Evolutionary conservation across 2,329 filamentous ascomycete species (phyloP).

Genomic region (Diplodia intermedia): DNA sequence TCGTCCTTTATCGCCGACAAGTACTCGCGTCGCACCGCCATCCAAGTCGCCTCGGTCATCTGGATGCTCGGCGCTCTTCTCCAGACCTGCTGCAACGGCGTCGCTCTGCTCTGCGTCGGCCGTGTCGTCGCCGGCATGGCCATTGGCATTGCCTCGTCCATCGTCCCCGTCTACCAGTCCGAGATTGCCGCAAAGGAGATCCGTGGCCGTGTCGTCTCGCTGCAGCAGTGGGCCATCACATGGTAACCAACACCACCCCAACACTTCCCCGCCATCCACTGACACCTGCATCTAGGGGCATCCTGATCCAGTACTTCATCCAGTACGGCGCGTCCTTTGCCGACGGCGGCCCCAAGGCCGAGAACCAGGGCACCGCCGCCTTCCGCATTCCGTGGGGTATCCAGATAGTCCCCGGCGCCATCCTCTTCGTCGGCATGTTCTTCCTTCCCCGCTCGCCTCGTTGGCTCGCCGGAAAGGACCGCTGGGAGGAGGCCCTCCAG

Average conservation of each 20-base stretch:
- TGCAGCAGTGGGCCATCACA: slow-evolving; percentile 75
- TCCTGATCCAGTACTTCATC: slow-evolving; percentile 69
- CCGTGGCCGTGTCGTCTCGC: slow-evolving; percentile 65
- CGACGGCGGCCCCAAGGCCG: slow-evolving; percentile 43
- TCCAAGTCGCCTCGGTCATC: slow-evolving; percentile 45
- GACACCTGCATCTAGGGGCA: slow-evolving; percentile 51
- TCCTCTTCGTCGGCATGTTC: slow-evolving; percentile 57
- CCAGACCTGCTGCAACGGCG: slow-evolving; percentile 35
- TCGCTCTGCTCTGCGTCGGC: slow-evolving; percentile 59
- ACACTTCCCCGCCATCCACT: too few relatives aligned
- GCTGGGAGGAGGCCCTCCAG: slow-evolving; percentile 63
- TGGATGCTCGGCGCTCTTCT: slow-evolving; percentile 47
- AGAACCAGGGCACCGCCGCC: slow-evolving; percentile 57
- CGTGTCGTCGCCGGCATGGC: slow-evolving; percentile 83
- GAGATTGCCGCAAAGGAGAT: slow-evolving; percentile 68
- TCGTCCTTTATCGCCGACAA: slow-evolving; percentile 48
- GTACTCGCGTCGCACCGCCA: slow-evolving; percentile 46
- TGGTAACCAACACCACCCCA: slow-evolving; percentile 49
- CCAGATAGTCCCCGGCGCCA: slow-evolving; percentile 52
- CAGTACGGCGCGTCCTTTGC: slow-evolving; percentile 63
- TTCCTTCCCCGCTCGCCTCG: slow-evolving; percentile 68
- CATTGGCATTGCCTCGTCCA: slow-evolving; percentile 87
- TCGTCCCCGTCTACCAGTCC: slow-evolving; percentile 92
- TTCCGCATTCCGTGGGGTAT: slow-evolving; percentile 69
- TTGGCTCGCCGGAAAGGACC: slow-evolving; percentile 68